A percentile compares a stretch with the other conserved stretches of the same genome.
Evolutionary conservation across 495 filamentous ascomycete genomes (phyloP).

Genomic region (Trichoderma erinaceum): DNA sequence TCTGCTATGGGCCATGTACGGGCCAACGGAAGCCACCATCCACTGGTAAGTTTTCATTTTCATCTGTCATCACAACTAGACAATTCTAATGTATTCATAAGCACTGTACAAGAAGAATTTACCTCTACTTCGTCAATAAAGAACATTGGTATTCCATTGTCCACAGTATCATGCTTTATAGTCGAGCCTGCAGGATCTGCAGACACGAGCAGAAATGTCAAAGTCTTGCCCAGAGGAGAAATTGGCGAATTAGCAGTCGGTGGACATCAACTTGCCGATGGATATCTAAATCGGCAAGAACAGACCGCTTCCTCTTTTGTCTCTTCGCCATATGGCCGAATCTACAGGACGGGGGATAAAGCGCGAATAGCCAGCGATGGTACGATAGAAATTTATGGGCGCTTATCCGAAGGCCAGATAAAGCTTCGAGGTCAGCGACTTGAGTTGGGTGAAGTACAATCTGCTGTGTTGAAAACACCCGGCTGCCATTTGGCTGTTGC

Average conservation of each 20-base stretch:
- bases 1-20: slow-evolving; percentile 80
- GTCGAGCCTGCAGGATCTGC: slow-evolving; percentile 34
- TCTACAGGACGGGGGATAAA: slow-evolving; percentile 85
- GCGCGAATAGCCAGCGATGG: slow-evolving; percentile 63
- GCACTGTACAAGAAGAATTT: slow-evolving; percentile 37
- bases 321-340: slow-evolving; percentile 46
- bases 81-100: slow-evolving; percentile 5
- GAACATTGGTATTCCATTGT: slow-evolving; percentile 65
- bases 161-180: slow-evolving; percentile 71
- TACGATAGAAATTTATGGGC: slow-evolving; percentile 72
- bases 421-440: slow-evolving; percentile 78
- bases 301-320: slow-evolving; percentile 66
- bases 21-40: slow-evolving; percentile 78
- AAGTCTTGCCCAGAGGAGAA: slow-evolving; percentile 57
- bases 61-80: neutral
- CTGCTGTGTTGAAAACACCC: slow-evolving; percentile 51
- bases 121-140: slow-evolving; percentile 42
- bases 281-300: slow-evolving; percentile 77
- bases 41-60: slow-evolving; percentile 44
- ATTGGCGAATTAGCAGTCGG: slow-evolving; percentile 79
- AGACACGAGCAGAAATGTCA: slow-evolving; percentile 26
- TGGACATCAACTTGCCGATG: slow-evolving; percentile 69
- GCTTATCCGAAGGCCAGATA: slow-evolving; percentile 70
- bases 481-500: slow-evolving; percentile 52
- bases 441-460: slow-evolving; percentile 79